These are phyloP conservation scores for Backusella parvicylindrica DNA, from an alignment of 192 early-diverging fungal genomes.

Conservation along the genomic window DNA sequence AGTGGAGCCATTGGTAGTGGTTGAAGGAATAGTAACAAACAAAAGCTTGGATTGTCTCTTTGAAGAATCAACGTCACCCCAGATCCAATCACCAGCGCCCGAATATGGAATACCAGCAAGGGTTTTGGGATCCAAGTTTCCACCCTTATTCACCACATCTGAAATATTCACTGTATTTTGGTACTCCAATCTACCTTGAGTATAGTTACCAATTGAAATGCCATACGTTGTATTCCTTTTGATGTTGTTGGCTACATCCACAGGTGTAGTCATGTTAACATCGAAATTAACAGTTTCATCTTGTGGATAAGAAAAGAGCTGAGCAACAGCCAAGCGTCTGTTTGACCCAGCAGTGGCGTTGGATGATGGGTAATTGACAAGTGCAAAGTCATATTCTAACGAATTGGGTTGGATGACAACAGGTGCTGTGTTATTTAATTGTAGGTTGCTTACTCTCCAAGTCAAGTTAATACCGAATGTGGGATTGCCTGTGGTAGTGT, in stretches of 20 bases:
- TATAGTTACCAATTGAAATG: slow-evolving; percentile 29
- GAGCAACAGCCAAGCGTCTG: slow-evolving; percentile 19
- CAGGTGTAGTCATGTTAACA: slow-evolving; percentile 33
- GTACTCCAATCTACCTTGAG: slow-evolving; percentile 36
- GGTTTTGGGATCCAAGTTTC: not conserved
- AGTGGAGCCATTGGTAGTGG: not conserved
- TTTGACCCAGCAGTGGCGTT: not conserved
- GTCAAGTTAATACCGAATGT: slow-evolving; percentile 16
- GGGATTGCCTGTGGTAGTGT: not conserved
- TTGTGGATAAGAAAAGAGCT: slow-evolving; percentile 10
- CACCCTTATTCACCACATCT: not conserved
- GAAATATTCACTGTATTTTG: slow-evolving; percentile 19
- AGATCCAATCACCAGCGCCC: slow-evolving; percentile 8
- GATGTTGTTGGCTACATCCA: slow-evolving; percentile 19
- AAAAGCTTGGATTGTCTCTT: slow-evolving; percentile 1
- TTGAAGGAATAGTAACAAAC: slow-evolving; percentile 14
- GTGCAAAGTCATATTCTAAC: slow-evolving; percentile 25
- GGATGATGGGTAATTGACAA: slow-evolving; percentile 7
- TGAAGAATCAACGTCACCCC: slow-evolving; percentile 6
- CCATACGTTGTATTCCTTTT: slow-evolving; percentile 32
- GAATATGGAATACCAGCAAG: not conserved
- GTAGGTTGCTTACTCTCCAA: slow-evolving; percentile 17
- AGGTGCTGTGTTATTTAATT: slow-evolving; percentile 30
- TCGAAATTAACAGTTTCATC: slow-evolving; percentile 4
- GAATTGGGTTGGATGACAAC: slow-evolving; percentile 30